These are phyloP conservation scores for Tripterygium wilfordii DNA, from an alignment of 177 flowering plant species.

Conservation along the genomic window DNA sequence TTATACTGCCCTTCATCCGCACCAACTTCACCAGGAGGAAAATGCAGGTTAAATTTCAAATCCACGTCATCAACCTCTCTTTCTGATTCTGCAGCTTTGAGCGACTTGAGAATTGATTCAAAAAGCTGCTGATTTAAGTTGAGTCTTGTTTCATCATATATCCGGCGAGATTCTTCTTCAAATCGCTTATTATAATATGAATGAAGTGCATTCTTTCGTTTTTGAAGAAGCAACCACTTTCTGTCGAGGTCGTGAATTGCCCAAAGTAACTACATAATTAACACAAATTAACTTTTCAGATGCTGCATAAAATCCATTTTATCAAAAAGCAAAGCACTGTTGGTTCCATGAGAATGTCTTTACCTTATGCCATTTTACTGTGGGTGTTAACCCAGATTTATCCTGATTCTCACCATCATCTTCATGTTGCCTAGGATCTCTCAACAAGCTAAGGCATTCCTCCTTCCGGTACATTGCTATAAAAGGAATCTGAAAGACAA, in stretches of 20 bases:
- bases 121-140: slow-evolving; percentile 57
- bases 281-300: no score
- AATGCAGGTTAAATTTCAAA: slow-evolving; percentile 80
- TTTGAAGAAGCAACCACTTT: slow-evolving; percentile 88
- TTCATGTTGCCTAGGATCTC: slow-evolving; percentile 42
- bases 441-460: slow-evolving; percentile 55
- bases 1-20: slow-evolving; percentile 83
- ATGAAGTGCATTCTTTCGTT: slow-evolving; percentile 72
- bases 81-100: slow-evolving; percentile 73
- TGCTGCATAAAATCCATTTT: background rate
- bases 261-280: slow-evolving; percentile 66
- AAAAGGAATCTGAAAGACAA: slow-evolving; percentile 56
- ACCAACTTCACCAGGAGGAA: slow-evolving; percentile 81
- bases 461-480: slow-evolving; percentile 93
- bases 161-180: slow-evolving; percentile 68
- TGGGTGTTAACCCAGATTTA: slow-evolving; percentile 29
- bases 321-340: background rate
- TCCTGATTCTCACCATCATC: slow-evolving; percentile 28
- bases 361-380: slow-evolving; percentile 83
- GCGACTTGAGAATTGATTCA: slow-evolving; percentile 54
- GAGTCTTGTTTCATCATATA: slow-evolving; percentile 67
- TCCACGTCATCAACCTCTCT: slow-evolving; percentile 95
- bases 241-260: slow-evolving; percentile 72
- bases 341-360: slow-evolving; percentile 1
- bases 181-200: slow-evolving; percentile 62